phyloP scores from a whole-genome alignment of 2,329 filamentous ascomycete genomes.

The Emergomyces pasteurianus region DNA sequence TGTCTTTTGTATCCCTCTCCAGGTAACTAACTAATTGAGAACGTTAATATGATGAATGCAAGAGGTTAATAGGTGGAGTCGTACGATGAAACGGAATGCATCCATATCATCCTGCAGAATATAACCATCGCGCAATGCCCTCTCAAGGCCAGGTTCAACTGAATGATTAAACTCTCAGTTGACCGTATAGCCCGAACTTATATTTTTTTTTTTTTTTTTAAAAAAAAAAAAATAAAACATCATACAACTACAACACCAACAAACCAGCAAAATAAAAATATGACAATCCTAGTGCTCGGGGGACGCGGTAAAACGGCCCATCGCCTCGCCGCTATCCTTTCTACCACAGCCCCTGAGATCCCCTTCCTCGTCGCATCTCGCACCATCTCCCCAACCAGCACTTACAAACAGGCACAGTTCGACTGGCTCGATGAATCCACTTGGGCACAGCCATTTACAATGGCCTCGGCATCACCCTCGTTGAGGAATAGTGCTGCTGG shows the following conservation, averaged over 20 bases:
- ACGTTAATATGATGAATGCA: too few relatives aligned
- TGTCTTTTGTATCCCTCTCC: too few relatives aligned
- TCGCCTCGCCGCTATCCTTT: slow-evolving; percentile 3
- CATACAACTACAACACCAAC: not conserved
- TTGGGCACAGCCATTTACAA: slow-evolving; percentile 2
- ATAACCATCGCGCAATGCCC: too few relatives aligned
- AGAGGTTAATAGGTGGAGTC: too few relatives aligned
- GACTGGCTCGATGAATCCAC: slow-evolving; percentile 8
- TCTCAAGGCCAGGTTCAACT: too few relatives aligned
- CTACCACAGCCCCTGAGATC: not conserved
- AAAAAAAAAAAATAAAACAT: too few relatives aligned
- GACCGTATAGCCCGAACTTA: too few relatives aligned
- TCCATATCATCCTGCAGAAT: too few relatives aligned
- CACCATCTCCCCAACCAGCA: not conserved
- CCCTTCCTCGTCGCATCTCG: slow-evolving; percentile 7
- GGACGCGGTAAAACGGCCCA: slow-evolving; percentile 5
- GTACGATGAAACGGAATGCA: too few relatives aligned
- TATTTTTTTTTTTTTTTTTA: too few relatives aligned
- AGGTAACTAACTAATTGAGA: too few relatives aligned
- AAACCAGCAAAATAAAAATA: not conserved
- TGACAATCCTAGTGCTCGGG: slow-evolving; percentile 7
- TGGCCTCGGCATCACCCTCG: not conserved
- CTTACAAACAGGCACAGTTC: slow-evolving; percentile 2
- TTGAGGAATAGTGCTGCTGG: not conserved
- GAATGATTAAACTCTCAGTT: too few relatives aligned